Evolutionary conservation across 2,329 filamentous ascomycete species (phyloP).

Genomic region (Colletotrichum echinochloae): DNA sequence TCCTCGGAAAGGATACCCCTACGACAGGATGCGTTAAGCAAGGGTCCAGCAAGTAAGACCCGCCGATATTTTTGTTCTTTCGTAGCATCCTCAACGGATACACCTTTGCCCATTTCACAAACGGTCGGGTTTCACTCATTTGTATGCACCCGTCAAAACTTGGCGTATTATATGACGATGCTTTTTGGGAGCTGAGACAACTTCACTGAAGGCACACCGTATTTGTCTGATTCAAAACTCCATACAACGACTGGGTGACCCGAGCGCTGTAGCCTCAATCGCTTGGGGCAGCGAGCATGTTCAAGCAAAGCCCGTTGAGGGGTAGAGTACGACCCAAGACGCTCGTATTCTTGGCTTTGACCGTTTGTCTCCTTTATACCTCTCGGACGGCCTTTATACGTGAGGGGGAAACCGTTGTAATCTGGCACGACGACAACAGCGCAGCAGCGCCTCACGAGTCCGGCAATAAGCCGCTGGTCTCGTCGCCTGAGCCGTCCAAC

Average conservation of each 20-base stretch:
- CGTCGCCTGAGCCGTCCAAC: conserved; percentile 8
- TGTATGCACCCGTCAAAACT: background rate
- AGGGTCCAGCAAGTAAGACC: background rate
- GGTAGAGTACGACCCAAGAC: conserved; percentile 55
- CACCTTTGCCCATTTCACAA: background rate
- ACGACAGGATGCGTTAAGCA: no score
- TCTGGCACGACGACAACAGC: conserved; percentile 43
- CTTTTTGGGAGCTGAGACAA: background rate
- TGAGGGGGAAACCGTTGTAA: conserved; percentile 50
- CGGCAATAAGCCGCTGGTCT: background rate
- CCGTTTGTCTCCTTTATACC: conserved; percentile 57
- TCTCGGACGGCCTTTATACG: conserved; percentile 54
- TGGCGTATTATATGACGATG: background rate
- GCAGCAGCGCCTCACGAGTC: background rate
- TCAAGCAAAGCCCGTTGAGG: conserved; percentile 38
- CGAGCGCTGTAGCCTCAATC: background rate
- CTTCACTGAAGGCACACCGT: background rate
- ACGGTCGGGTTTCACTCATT: background rate
- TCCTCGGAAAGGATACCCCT: background rate
- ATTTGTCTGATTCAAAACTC: background rate
- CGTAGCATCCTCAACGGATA: background rate
- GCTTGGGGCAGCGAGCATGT: conserved; percentile 44
- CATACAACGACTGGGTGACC: background rate
- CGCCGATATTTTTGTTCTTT: background rate
- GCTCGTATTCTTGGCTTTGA: conserved; percentile 55